Evolutionary conservation across 1,284 basidiomycete species (phyloP).

Genomic region (Ganoderma lucidum): DNA sequence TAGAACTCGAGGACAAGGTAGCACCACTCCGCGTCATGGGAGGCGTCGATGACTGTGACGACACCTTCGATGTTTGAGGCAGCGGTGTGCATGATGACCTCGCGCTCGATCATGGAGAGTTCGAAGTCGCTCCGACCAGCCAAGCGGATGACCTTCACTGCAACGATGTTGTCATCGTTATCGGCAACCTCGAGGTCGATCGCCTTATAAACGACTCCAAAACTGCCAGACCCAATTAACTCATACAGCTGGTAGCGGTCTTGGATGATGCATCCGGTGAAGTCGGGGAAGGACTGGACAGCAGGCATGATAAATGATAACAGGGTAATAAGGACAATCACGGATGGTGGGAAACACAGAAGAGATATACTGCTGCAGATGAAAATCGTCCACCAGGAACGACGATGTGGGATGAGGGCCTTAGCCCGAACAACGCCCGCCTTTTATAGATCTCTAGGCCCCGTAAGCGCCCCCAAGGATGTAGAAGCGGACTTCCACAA

Average conservation of each 20-base stretch:
- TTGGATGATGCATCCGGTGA: conserved; percentile 23
- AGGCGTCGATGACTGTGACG: conserved; percentile 63
- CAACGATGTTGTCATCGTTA: conserved; percentile 27
- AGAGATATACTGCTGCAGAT: not conserved
- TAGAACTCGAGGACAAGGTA: conserved; percentile 72
- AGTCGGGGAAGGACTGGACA: conserved; percentile 24
- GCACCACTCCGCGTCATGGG: conserved; percentile 63
- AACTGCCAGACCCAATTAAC: conserved; percentile 41
- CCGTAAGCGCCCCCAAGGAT: not conserved
- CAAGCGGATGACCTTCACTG: conserved; percentile 39
- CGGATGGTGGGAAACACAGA: not conserved
- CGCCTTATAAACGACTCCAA: conserved; percentile 44
- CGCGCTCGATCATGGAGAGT: conserved; percentile 28
- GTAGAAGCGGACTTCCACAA: not conserved
- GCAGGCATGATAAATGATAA: conserved; percentile 2
- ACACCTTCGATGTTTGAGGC: conserved; percentile 66
- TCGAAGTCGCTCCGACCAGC: conserved; percentile 7
- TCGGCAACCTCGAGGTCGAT: conserved; percentile 30
- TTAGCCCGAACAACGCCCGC: not conserved
- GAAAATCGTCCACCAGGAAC: conserved; percentile 4
- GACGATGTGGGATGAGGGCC: not conserved
- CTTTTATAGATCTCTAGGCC: not conserved
- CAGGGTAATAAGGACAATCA: not conserved
- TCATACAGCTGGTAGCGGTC: conserved; percentile 24
- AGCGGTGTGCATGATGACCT: conserved; percentile 55